A percentile compares a stretch with the other conserved stretches of the same genome.
phyloP scores from a whole-genome alignment of 805 yeast genomes.

The Pichia scutulata region DNA sequence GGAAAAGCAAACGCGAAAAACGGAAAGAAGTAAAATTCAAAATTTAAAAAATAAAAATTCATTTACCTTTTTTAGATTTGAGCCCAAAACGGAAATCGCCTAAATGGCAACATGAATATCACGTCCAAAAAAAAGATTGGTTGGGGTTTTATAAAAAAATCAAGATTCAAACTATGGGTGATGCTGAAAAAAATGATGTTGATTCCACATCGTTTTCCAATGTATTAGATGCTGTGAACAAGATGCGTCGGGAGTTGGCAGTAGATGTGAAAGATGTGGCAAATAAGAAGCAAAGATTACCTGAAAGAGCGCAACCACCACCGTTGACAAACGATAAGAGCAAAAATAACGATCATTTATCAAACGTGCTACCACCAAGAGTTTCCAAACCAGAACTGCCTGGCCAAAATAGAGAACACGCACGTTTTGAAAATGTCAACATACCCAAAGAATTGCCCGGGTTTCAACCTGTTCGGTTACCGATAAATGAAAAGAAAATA shows the following conservation, averaged over 20 bases:
- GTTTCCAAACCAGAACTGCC: neutral
- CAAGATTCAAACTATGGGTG: neutral
- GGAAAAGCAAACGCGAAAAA: neutral
- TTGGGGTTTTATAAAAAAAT: neutral
- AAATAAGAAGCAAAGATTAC: conserved; percentile 4
- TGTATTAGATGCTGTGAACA: neutral
- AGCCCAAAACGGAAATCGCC: neutral
- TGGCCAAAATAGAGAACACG: neutral
- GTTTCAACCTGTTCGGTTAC: neutral
- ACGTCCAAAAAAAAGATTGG: too few relatives aligned
- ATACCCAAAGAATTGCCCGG: neutral
- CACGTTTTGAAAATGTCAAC: neutral
- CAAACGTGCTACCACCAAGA: conserved; percentile 4
- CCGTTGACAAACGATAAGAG: neutral
- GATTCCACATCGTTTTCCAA: neutral
- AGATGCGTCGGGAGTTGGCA: neutral
- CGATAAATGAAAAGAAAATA: neutral
- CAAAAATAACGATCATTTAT: neutral
- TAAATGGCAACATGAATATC: neutral
- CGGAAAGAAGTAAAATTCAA: too few relatives aligned
- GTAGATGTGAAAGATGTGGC: neutral
- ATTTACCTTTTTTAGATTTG: neutral
- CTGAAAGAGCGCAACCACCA: conserved; percentile 1
- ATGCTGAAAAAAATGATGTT: too few relatives aligned
- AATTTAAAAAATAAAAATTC: too few relatives aligned